Percentiles rank a stretch among this genome's conserved stretches.
phyloP scores from a whole-genome alignment of 768 basidiomycete species.

The Thelephora ganbajun region DNA sequence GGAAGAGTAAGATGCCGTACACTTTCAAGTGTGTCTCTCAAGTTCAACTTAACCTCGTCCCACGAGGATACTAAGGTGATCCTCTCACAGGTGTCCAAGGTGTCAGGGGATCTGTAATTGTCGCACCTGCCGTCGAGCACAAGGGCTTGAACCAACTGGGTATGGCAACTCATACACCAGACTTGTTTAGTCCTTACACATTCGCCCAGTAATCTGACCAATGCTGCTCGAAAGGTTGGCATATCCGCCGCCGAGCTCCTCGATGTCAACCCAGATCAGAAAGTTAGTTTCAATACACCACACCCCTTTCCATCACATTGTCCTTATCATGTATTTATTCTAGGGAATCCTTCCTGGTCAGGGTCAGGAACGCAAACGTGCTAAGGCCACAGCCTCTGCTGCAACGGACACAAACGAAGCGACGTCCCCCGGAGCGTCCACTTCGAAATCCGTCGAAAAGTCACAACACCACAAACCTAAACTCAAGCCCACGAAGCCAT shows the following conservation, averaged over 20 bases:
- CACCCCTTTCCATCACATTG: neutral
- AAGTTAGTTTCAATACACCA: slow-evolving; percentile 15
- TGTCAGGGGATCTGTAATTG: slow-evolving; percentile 61
- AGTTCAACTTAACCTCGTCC: neutral
- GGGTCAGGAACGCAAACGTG: slow-evolving; percentile 8
- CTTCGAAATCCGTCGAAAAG: too few relatives aligned
- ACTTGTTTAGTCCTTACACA: neutral
- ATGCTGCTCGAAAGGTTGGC: slow-evolving; percentile 23
- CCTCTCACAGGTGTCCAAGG: slow-evolving; percentile 42
- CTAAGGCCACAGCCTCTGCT: too few relatives aligned
- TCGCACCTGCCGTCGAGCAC: slow-evolving; percentile 44
- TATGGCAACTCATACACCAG: slow-evolving; percentile 16
- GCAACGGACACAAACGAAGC: neutral
- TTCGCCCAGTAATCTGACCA: slow-evolving; percentile 22
- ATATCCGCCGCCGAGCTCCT: slow-evolving; percentile 26
- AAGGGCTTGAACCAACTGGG: slow-evolving; percentile 49
- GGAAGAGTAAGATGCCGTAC: slow-evolving; percentile 15
- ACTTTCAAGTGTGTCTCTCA: slow-evolving; percentile 33
- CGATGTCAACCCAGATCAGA: slow-evolving; percentile 18
- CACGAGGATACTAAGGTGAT: neutral
- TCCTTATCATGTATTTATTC: slow-evolving; percentile 4
- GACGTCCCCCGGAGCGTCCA: neutral
- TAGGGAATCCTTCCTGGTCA: slow-evolving; percentile 16
- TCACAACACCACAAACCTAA: slow-evolving; percentile 2
- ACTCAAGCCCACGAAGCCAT: neutral